A percentile compares a stretch with the other conserved stretches of the same genome.
phyloP scores from a whole-genome alignment of 208 protist genomes.

The Trypanosoma boissoni region DNA sequence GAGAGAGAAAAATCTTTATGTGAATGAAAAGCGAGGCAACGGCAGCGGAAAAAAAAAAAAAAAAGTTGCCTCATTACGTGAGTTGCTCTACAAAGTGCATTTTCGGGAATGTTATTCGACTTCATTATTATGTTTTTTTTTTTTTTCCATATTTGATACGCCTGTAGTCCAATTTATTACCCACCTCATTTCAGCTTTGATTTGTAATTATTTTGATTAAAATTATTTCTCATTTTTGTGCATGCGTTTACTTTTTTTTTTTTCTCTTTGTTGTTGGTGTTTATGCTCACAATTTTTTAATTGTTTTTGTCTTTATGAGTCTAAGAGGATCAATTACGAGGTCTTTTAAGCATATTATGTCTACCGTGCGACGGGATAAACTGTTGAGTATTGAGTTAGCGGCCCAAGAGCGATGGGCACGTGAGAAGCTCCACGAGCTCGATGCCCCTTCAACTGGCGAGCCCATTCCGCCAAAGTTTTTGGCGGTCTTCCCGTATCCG shows the following conservation, averaged over 20 bases:
- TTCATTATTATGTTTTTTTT: not conserved
- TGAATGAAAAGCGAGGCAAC: no score
- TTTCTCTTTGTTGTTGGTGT: no score
- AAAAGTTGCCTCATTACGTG: no score
- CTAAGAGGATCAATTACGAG: not conserved
- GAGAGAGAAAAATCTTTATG: no score
- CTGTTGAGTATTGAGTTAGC: conserved; percentile 69
- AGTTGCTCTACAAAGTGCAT: no score
- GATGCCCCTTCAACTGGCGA: conserved; percentile 59
- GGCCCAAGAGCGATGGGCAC: conserved; percentile 60
- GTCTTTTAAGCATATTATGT: conserved; percentile 36
- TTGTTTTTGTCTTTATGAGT: not conserved
- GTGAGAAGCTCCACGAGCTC: conserved; percentile 56
- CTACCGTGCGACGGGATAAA: conserved; percentile 71
- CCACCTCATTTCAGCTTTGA: no score
- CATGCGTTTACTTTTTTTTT: not conserved
- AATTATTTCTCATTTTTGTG: not conserved
- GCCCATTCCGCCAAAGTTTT: conserved; percentile 88
- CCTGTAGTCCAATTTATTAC: no score
- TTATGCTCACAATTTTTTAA: not conserved
- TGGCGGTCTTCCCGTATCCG: conserved; percentile 99
- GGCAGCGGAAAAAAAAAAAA: no score
- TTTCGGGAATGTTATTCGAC: not conserved
- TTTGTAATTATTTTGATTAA: not conserved
- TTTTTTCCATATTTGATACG: not conserved